These are phyloP conservation scores for Dentiscutata heterogama DNA, from an alignment of 371 early-diverging fungal species.

Conservation along the genomic window DNA sequence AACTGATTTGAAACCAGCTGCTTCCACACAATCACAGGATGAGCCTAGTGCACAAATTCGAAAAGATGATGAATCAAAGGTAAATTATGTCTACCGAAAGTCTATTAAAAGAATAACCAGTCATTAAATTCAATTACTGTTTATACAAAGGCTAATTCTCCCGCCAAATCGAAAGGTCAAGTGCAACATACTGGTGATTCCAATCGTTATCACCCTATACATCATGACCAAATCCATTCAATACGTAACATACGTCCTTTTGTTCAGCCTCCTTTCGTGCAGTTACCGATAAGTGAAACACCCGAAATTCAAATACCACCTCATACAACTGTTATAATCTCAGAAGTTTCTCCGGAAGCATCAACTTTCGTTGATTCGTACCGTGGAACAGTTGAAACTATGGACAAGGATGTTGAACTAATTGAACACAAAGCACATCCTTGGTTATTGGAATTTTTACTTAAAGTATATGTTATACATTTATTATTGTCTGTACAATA, in stretches of 20 bases:
- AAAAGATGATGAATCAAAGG: constrained; percentile 5
- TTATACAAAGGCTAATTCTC: not conserved
- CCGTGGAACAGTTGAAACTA: constrained; percentile 72
- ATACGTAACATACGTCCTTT: constrained; percentile 36
- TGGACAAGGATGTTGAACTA: constrained; percentile 62
- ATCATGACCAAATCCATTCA: constrained; percentile 4
- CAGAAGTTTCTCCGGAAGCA: constrained; percentile 86
- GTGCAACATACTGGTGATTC: not conserved
- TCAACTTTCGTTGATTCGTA: constrained; percentile 80
- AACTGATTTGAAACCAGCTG: not conserved
- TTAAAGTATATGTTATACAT: constrained; percentile 58
- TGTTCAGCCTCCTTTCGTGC: constrained; percentile 56
- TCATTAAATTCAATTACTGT: not conserved
- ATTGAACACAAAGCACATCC: constrained; percentile 61
- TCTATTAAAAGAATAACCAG: too few species aligned
- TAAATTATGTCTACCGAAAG: not conserved
- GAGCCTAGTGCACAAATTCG: not conserved
- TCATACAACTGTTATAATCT: constrained; percentile 75
- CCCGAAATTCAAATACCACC: constrained; percentile 75
- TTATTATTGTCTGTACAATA: not conserved
- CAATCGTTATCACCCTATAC: constrained; percentile 1
- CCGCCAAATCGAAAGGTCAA: not conserved
- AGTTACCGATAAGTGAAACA: constrained; percentile 62
- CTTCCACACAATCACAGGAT: not conserved
- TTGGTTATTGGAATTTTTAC: constrained; percentile 73